Percentiles rank a stretch among this genome's conserved stretches.
Conservation (phyloP, 306 rosid genomes). For the Vachellia collinsii region DNA sequence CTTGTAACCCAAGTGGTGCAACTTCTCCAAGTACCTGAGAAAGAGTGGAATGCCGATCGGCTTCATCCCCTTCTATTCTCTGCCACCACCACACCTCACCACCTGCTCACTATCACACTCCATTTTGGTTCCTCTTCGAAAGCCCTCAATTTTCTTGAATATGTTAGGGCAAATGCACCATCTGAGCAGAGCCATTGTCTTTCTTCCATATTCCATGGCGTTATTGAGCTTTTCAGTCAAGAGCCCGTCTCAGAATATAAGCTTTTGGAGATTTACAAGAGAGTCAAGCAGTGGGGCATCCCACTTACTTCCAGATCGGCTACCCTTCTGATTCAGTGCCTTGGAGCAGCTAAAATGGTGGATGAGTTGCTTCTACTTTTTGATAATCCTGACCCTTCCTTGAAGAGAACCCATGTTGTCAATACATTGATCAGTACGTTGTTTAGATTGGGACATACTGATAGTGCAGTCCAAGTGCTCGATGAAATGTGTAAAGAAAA, state of each 20-base stretch:
- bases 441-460: conserved; percentile 46
- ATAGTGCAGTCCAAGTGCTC: conserved; percentile 58
- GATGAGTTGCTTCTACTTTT: conserved; percentile 51
- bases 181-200: conserved; percentile 20
- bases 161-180: conserved; percentile 27
- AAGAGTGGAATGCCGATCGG: conserved; percentile 44
- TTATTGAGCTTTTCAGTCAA: conserved; percentile 50
- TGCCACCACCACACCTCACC: conserved; percentile 36
- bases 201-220: conserved; percentile 56
- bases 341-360: conserved; percentile 53
- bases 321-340: conserved; percentile 43
- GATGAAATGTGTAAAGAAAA: conserved; percentile 72
- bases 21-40: conserved; percentile 53
- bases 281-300: conserved; percentile 36
- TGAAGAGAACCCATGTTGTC: conserved; percentile 51
- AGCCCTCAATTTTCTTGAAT: conserved; percentile 43
- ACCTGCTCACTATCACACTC: conserved; percentile 51
- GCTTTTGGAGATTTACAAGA: conserved; percentile 49
- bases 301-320: conserved; percentile 42
- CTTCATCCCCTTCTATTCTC: conserved; percentile 55
- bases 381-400: conserved; percentile 44
- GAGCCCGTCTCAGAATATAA: conserved; percentile 45
- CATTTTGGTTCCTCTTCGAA: conserved; percentile 39
- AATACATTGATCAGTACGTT: conserved; percentile 44
- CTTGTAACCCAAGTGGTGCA: conserved; percentile 46